Evolutionary conservation across 2,329 filamentous ascomycete species (phyloP), one percentile per base, ranked within the genome.

Genomic region (Neoascochyta sp.): DNA sequence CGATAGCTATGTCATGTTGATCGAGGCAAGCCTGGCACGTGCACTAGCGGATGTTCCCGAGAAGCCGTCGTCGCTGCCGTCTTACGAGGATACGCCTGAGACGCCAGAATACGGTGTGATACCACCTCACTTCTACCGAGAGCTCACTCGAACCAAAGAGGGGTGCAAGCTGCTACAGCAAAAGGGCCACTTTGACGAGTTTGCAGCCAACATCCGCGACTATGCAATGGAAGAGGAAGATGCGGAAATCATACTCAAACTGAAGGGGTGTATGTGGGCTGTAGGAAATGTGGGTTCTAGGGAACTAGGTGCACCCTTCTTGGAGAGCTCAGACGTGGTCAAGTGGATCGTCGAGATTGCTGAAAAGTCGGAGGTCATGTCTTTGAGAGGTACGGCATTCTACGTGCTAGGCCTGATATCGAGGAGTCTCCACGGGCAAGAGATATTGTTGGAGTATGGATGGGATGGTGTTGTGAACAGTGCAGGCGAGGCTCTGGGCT

Each of bases 261-360:
- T 96, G 44, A 98, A 98, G 62, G 92, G 89, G 6, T 95, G 88
- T 57, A 71, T 98, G 26, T 98, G 92, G 92, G 92, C 92, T 0
- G 88, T 98, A 1, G 92, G 92, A 14, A 98, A 98, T 50, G 90
- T 98, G 20, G 92, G 92, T 0, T 95, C 89, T 0, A 96, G 98
- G 89, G 90, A 96, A 52, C 78, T 95, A 2, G 92, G 92, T 1
- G 90, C 90, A 1, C 88, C 88, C 0, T 98, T 98, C 60, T 72
- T 98, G 3, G 92, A 95, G 63, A 81, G 84, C 33, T 86, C 80
- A 20, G 86, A 95, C 45, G 87, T 96, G 20, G 87, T 96, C 11
- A 78, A 83, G 52, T 78, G 83, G 41, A 90, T 98, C 41, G 80
- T 96, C 25, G 74, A 80, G 42, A 95, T 98, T 56, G 92, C 92